Conservation (phyloP, 1,284 basidiomycete species). For the Tetrapyrgos nigripes region DNA sequence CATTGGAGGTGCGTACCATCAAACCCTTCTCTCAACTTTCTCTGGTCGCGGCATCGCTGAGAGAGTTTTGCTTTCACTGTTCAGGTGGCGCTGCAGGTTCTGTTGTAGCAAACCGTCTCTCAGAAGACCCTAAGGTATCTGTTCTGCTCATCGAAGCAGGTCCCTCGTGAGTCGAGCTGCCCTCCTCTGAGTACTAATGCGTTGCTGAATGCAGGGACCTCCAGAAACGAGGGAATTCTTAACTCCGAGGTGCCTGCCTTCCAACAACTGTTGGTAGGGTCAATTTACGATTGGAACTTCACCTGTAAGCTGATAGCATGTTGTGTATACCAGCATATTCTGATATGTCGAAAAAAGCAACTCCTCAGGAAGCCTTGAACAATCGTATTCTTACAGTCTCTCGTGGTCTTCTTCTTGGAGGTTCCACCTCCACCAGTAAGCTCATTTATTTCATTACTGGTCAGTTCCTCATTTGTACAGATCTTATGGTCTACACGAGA, state of each 20-base stretch:
- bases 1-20: conserved; percentile 5
- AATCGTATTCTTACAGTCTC: conserved; percentile 32
- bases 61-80: neutral
- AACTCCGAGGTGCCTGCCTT: conserved; percentile 25
- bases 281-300: conserved; percentile 36
- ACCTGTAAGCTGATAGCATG: neutral
- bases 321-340: no score
- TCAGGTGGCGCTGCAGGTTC: conserved; percentile 24
- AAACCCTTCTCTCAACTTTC: neutral
- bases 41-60: neutral
- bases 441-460: neutral
- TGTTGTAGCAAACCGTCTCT: conserved; percentile 35
- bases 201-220: neutral
- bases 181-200: neutral
- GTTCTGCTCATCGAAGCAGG: conserved; percentile 39
- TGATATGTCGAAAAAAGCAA: conserved; percentile 34
- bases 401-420: conserved; percentile 43
- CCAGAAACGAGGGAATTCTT: conserved; percentile 24
- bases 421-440: conserved; percentile 44
- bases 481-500: conserved; percentile 47
- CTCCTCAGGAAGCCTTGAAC: conserved; percentile 36
- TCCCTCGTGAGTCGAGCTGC: conserved; percentile 23
- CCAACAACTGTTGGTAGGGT: conserved; percentile 20
- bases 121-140: conserved; percentile 27
- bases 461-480: conserved; percentile 24